These are phyloP conservation scores for Populus tomentosa DNA, from an alignment of 441 rosid species.

Conservation along the genomic window DNA sequence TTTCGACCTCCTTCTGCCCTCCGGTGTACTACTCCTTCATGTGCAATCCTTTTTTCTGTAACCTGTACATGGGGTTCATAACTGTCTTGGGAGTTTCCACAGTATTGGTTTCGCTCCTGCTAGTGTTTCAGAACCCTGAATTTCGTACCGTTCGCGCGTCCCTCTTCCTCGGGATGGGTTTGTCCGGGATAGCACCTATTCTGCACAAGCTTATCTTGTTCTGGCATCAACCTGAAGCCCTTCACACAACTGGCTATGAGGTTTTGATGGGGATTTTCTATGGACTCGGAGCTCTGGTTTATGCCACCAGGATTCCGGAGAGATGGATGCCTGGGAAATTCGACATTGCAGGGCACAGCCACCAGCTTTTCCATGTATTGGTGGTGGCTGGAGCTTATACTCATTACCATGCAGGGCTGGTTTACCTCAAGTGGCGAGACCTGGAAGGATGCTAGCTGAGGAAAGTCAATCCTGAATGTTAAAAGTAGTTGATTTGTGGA, in stretches of 20 bases:
- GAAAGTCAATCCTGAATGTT: not conserved
- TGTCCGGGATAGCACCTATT: constrained; percentile 70
- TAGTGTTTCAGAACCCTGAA: constrained; percentile 72
- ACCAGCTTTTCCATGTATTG: constrained; percentile 74
- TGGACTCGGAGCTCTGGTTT: constrained; percentile 71
- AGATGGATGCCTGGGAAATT: constrained; percentile 92
- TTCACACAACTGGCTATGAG: constrained; percentile 81
- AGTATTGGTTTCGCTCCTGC: constrained; percentile 60
- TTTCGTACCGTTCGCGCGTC: constrained; percentile 64
- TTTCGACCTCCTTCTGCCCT: constrained; percentile 84
- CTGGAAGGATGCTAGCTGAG: constrained; percentile 56
- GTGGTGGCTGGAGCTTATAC: constrained; percentile 76
- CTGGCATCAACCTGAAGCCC: constrained; percentile 82
- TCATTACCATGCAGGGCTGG: constrained; percentile 62
- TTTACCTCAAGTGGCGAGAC: constrained; percentile 75
- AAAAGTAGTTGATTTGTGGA: not conserved
- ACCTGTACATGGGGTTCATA: constrained; percentile 76
- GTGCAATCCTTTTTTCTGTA: constrained; percentile 85
- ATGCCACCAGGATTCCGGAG: constrained; percentile 85
- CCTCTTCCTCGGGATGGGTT: constrained; percentile 79
- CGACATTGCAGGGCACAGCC: constrained; percentile 92
- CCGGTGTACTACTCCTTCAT: constrained; percentile 90
- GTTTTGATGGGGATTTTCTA: constrained; percentile 70
- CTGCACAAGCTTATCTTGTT: constrained; percentile 77
- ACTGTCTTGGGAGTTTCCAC: constrained; percentile 71